Conservation (phyloP, 768 basidiomycete species). For the Boletus vinaceobasis region DNA sequence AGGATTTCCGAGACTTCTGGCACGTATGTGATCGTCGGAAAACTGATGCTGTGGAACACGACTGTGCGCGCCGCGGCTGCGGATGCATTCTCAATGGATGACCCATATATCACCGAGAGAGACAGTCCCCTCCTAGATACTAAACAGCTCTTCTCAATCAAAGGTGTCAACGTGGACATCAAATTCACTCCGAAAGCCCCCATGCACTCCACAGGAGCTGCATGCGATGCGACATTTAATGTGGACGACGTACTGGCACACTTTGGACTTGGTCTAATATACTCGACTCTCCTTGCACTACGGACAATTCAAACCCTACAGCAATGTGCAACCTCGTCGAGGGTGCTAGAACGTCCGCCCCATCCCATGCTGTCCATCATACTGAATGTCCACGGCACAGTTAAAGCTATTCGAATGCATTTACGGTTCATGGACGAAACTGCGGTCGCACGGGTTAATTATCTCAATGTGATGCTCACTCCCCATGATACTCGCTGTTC, state of each 20-base stretch:
- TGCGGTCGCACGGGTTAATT: slow-evolving; percentile 37
- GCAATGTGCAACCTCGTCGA: slow-evolving; percentile 17
- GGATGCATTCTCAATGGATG: slow-evolving; percentile 64
- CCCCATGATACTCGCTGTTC: slow-evolving; percentile 30
- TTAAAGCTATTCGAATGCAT: slow-evolving; percentile 47
- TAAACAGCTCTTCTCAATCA: slow-evolving; percentile 44
- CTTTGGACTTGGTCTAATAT: slow-evolving; percentile 65
- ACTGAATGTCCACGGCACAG: slow-evolving; percentile 30
- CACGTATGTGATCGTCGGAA: slow-evolving; percentile 41
- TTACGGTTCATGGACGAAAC: slow-evolving; percentile 48
- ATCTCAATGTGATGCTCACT: slow-evolving; percentile 19
- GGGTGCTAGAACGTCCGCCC: slow-evolving; percentile 15
- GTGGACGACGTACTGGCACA: slow-evolving; percentile 51
- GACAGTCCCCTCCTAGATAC: slow-evolving; percentile 43
- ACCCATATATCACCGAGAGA: slow-evolving; percentile 54
- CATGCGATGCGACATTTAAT: slow-evolving; percentile 44
- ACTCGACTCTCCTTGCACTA: slow-evolving; percentile 62
- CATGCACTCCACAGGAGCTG: slow-evolving; percentile 9
- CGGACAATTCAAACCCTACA: slow-evolving; percentile 47
- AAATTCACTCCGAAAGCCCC: slow-evolving; percentile 14
- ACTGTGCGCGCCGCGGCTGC: slow-evolving; percentile 61
- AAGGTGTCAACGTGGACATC: slow-evolving; percentile 30
- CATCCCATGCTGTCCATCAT: slow-evolving; percentile 13
- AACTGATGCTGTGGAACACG: slow-evolving; percentile 45
- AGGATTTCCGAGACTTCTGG: slow-evolving; percentile 32